Percentiles rank a stretch among this genome's conserved stretches.
Evolutionary conservation across 176 grass and related monocot genomes (phyloP).

Genomic region (Areca catechu): DNA sequence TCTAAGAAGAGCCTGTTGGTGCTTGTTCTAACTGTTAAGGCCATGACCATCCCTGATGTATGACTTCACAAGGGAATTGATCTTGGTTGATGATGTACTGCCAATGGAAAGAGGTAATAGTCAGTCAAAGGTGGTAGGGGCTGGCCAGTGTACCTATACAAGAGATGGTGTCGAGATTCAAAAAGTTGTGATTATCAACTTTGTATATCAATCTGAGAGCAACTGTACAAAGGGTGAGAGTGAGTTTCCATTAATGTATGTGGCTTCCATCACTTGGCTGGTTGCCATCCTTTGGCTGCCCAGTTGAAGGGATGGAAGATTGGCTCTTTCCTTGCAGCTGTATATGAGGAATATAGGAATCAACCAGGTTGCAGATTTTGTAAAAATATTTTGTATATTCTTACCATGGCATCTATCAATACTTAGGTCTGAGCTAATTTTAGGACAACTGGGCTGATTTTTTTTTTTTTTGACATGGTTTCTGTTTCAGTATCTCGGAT

Average conservation of each 20-base stretch:
- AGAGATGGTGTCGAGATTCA: slow-evolving; percentile 14
- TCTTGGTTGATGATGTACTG: too few relatives aligned
- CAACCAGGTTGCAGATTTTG: slow-evolving; percentile 31
- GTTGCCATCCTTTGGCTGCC: slow-evolving; percentile 4
- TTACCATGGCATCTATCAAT: slow-evolving; percentile 29
- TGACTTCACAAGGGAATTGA: too few relatives aligned
- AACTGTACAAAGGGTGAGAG: slow-evolving; percentile 37
- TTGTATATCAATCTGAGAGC: slow-evolving; percentile 26
- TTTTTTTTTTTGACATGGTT: neutral
- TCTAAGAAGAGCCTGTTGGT: slow-evolving; percentile 25
- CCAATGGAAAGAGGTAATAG: too few relatives aligned
- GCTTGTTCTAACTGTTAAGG: slow-evolving; percentile 5
- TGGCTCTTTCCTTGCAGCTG: slow-evolving; percentile 17
- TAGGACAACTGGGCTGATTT: neutral
- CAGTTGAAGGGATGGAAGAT: slow-evolving; percentile 21
- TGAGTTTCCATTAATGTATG: slow-evolving; percentile 28
- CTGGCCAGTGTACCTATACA: slow-evolving; percentile 19
- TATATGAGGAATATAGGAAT: slow-evolving; percentile 31
- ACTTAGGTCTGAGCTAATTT: slow-evolving; percentile 6
- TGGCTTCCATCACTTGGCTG: slow-evolving; percentile 6
- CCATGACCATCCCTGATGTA: neutral
- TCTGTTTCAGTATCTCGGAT: neutral
- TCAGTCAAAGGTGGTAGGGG: neutral
- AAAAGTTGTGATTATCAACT: slow-evolving; percentile 21
- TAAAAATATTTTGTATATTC: slow-evolving; percentile 59